A percentile compares a stretch with the other conserved stretches of the same genome.
Conservation (phyloP, 2,329 filamentous ascomycete genomes). For the Nigrograna mackinnonii region DNA sequence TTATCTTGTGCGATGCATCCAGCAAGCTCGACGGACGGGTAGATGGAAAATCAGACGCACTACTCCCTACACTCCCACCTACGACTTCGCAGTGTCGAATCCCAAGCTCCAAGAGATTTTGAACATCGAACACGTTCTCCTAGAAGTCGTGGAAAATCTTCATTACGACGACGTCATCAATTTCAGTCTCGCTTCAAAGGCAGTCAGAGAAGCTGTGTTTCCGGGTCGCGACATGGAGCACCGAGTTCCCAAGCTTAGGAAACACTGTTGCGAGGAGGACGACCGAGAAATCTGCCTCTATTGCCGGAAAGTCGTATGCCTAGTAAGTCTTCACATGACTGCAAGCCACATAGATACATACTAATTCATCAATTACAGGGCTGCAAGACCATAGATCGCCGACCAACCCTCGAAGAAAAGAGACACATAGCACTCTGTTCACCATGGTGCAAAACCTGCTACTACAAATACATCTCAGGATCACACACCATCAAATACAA, state of each 20-base stretch:
- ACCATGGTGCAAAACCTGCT: conserved; percentile 18
- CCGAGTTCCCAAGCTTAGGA: conserved; percentile 16
- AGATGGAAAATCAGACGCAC: conserved; percentile 6
- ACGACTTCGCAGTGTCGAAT: conserved; percentile 8
- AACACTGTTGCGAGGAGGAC: conserved; percentile 9
- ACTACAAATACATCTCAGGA: conserved; percentile 10
- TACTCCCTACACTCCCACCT: conserved; percentile 7
- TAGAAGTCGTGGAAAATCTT: conserved; percentile 14
- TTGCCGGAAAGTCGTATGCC: conserved; percentile 21
- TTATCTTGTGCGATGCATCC: neutral
- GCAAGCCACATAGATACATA: neutral
- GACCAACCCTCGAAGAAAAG: conserved; percentile 11
- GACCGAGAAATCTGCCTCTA: conserved; percentile 15
- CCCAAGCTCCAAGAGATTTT: conserved; percentile 14
- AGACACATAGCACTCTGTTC: conserved; percentile 16
- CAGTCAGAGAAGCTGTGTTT: conserved; percentile 18
- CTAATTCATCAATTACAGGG: conserved; percentile 1
- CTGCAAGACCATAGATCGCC: conserved; percentile 4
- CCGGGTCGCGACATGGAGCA: conserved; percentile 13
- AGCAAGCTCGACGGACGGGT: no score
- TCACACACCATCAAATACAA: conserved; percentile 4
- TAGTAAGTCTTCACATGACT: conserved; percentile 4
- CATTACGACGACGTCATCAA: conserved; percentile 22
- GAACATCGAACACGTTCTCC: conserved; percentile 21
- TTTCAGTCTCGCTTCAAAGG: conserved; percentile 14